Percentiles rank a stretch among this genome's conserved stretches.
Evolutionary conservation across 371 early-diverging fungal species (phyloP).

Genomic region (Phascolomyces articulosus): DNA sequence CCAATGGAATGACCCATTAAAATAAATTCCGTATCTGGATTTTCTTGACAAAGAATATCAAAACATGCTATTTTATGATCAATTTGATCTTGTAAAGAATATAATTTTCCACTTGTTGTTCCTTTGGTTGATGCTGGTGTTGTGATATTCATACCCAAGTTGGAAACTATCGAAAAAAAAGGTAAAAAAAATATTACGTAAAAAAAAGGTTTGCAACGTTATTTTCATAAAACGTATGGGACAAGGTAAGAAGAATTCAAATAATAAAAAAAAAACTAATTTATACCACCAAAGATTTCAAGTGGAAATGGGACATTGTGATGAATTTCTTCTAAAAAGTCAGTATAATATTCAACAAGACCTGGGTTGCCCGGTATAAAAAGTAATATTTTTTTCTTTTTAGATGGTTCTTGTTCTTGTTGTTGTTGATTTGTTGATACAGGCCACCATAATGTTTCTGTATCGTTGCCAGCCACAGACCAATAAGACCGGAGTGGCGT

Average conservation of each 20-base stretch:
- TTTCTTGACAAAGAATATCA: slow-evolving; percentile 49
- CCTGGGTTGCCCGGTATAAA: slow-evolving; percentile 78
- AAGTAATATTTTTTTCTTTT: slow-evolving; percentile 48
- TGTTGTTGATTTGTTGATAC: too few relatives aligned
- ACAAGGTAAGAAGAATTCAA: too few relatives aligned
- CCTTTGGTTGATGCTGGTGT: slow-evolving; percentile 28
- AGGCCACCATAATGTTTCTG: slow-evolving; percentile 62
- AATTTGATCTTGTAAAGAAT: slow-evolving; percentile 65
- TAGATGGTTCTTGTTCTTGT: background rate
- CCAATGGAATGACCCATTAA: slow-evolving; percentile 76
- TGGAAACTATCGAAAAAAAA: slow-evolving; percentile 44
- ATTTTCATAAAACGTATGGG: too few relatives aligned
- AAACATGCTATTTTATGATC: slow-evolving; percentile 68
- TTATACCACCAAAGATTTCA: slow-evolving; percentile 58
- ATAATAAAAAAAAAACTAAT: background rate
- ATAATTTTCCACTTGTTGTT: slow-evolving; percentile 23
- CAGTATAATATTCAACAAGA: slow-evolving; percentile 69
- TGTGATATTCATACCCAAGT: slow-evolving; percentile 54
- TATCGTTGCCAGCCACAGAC: slow-evolving; percentile 52
- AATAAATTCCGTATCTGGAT: slow-evolving; percentile 54
- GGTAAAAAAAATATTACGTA: too few relatives aligned
- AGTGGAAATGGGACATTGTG: slow-evolving; percentile 26
- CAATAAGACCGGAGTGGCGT: slow-evolving; percentile 51
- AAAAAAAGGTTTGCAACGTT: too few relatives aligned
- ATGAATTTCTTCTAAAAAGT: slow-evolving; percentile 59